These are phyloP conservation scores for Rhizopogon roseolus DNA, from an alignment of 768 basidiomycete species.

Conservation along the genomic window DNA sequence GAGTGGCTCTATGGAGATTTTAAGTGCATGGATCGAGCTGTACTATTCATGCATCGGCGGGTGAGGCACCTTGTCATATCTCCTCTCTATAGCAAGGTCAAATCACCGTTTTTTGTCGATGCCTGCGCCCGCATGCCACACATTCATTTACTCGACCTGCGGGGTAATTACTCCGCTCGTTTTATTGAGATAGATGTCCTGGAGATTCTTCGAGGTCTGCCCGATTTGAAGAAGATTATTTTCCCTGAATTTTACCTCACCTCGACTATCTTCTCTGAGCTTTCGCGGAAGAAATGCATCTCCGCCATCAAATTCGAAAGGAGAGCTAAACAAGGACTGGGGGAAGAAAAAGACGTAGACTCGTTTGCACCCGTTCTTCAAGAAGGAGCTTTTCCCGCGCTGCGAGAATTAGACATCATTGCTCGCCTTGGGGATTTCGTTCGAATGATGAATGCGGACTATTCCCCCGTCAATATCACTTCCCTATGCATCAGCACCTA, in stretches of 20 bases:
- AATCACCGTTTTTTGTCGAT: slow-evolving; percentile 27
- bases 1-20: slow-evolving; percentile 36
- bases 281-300: slow-evolving; percentile 41
- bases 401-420: slow-evolving; percentile 49
- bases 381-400: slow-evolving; percentile 47
- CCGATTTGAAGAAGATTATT: slow-evolving; percentile 41
- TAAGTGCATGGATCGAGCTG: slow-evolving; percentile 30
- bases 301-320: slow-evolving; percentile 49
- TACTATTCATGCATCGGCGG: slow-evolving; percentile 55
- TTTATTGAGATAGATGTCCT: slow-evolving; percentile 38
- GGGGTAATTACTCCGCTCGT: slow-evolving; percentile 34
- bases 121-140: slow-evolving; percentile 47
- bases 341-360: slow-evolving; percentile 37
- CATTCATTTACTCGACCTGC: slow-evolving; percentile 43
- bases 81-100: slow-evolving; percentile 3
- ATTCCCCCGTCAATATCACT: slow-evolving; percentile 45
- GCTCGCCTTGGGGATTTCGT: slow-evolving; percentile 39
- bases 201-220: slow-evolving; percentile 35
- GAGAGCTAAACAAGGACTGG: slow-evolving; percentile 40
- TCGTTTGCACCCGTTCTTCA: slow-evolving; percentile 39
- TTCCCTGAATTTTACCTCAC: slow-evolving; percentile 52
- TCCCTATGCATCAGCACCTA: slow-evolving; percentile 48
- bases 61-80: slow-evolving; percentile 36
- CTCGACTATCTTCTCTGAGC: slow-evolving; percentile 36
- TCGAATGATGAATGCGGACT: slow-evolving; percentile 37